Evolutionary conservation across 2,329 filamentous ascomycete genomes (phyloP).

Genomic region (Hymenoscyphus linearis): DNA sequence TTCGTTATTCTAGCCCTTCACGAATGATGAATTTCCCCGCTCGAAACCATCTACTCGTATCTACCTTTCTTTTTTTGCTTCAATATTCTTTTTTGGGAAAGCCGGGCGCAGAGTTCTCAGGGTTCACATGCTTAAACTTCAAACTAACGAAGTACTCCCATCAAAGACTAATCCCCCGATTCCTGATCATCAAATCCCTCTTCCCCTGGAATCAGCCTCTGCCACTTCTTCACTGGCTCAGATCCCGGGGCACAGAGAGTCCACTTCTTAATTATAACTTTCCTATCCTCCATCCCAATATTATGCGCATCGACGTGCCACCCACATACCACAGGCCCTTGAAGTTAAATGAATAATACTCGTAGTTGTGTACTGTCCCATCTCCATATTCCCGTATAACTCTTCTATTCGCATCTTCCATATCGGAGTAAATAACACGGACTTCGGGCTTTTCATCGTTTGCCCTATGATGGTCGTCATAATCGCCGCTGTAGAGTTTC

Average conservation of each 20-base stretch:
- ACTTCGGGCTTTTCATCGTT: background rate
- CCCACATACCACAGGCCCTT: background rate
- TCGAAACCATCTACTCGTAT: too few species aligned
- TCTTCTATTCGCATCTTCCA: background rate
- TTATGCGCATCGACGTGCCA: background rate
- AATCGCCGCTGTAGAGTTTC: background rate
- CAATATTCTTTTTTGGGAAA: too few species aligned
- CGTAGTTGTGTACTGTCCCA: background rate
- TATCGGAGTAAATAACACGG: background rate
- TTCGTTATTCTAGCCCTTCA: too few species aligned
- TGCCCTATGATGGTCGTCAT: background rate
- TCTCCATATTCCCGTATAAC: background rate
- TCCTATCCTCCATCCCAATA: background rate
- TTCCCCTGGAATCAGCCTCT: background rate
- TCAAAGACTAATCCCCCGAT: background rate
- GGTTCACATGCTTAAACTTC: too few species aligned
- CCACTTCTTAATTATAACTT: background rate
- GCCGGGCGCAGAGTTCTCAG: too few species aligned
- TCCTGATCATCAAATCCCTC: background rate
- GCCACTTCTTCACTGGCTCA: background rate
- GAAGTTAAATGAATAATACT: background rate
- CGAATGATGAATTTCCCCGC: too few species aligned
- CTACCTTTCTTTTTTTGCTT: too few species aligned
- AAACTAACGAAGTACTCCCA: background rate
- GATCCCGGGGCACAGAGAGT: background rate